Base-by-base conservation (phyloP, 202 grass and related monocot species). In the Zoysia matrella region DNA sequence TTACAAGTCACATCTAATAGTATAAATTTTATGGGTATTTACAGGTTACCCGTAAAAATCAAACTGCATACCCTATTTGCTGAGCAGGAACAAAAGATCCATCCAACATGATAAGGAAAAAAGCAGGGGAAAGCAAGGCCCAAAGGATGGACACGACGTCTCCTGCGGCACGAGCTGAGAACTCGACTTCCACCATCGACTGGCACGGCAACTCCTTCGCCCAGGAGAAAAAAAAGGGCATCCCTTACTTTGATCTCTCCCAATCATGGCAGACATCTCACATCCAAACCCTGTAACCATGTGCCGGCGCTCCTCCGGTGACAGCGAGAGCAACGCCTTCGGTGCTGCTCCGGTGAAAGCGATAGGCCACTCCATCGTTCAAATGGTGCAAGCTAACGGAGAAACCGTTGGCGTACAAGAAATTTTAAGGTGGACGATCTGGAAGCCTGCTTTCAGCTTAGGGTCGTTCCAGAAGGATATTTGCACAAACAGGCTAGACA, bases 241-340 rank as follows among this genome's bases (percentile, higher is more conserved):
- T 1, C 53, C 6, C 68, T 67, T 81, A 30, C 22, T 4, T 52
- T 60, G 30, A 72, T 8, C 72, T 77, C 75, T 89, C 52, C 52
- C 73, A 47, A 82, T 82, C 67, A 61, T 89, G 83, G 83, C 87
- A 82, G 83, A 89, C 83, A 89, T 89, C 73, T 89, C 78, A 82
- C 87, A 78, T 89, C 87, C 64, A 54, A 57, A 36, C 52, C 62
- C 79, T 82, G 47, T 60, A 14, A 70, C 60, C 87, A 85, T 77
- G 72, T 77, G 77, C 57, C 30, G 1, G 30, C 44, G 48, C 69
- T 40, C 54, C 45, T 49, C 66, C 45, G 45, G 45, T 46, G 45
- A 46, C 45, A 46, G 4, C 5, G 45, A 7, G 73, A 56, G 71
- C 55, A 58, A 18, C 14, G 6, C 55, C 14, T 4, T 58, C 15